Base-by-base conservation (phyloP, 2,329 filamentous ascomycete species). In the Epicoccum nigrum region DNA sequence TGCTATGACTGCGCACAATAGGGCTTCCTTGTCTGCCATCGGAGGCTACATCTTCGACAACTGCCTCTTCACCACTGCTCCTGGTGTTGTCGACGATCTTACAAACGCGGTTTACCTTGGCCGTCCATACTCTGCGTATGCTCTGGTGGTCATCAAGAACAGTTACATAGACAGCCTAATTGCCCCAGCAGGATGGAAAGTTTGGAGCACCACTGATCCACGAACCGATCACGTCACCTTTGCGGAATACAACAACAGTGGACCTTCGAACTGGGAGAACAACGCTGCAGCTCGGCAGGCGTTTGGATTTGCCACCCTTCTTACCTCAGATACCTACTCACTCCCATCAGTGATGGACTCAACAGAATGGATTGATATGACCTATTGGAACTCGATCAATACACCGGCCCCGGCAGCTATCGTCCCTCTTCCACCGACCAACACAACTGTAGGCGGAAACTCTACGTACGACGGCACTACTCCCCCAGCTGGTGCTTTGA, bases 241-340 rank as follows among this genome's bases (percentile, higher is more conserved):
- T 47, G 81, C 73, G 7, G 85, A 87, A 72, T 86, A 80, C 62
- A 72, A 63, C 19, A 87, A 87, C 65, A 76, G 76, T 0, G 85
- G 85, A 3, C 69, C 70, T 20, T 59, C 56, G 1, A 67, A 64
- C 37, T 72, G 70, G 70, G 62, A 74, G 58, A 68, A 69, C 56
- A 70, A 73, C 21, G 67, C 45, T 15, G 69, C 64, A 4, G 69
- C 72, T 25, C 69, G 74, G 35, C 47, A 65, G 37, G 64, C 69
- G 8, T 75, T 74, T 43, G 68, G 69, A 12, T 55, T 48, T 23
- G 59, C 59, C 2, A 74, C 72, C 1, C 63, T 76, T 13, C 58
- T 76, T 11, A 69, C 69, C 1, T 70, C 69, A 7, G 74, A 76
- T 31, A 64, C 65, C 30, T 74, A 72, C 51, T 35, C 60, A 11